Evolutionary conservation across 2,329 filamentous ascomycete genomes (phyloP), one percentile per base, ranked within the genome.

Genomic region (Bipolaris sorokiniana): DNA sequence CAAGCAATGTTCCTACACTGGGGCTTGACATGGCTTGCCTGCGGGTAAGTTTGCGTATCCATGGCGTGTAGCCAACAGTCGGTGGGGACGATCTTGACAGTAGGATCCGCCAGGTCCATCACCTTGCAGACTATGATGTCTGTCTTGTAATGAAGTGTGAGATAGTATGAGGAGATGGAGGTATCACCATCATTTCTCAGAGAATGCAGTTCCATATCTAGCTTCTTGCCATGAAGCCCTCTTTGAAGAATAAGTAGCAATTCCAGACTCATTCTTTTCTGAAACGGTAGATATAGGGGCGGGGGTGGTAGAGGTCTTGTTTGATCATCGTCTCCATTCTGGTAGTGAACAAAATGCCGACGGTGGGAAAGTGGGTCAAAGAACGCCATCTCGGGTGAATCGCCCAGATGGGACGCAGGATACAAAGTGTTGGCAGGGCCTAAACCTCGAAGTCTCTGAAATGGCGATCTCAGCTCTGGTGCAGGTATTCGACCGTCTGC

Each of bases 61-160:
- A 66, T 65, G 38, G 62, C 60, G 34, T 66, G 62, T 31, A 63
- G 58, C 62, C 62, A 66, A 20, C 60, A 18, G 38, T 62, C 31
- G 31, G 58, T 63, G 37, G 63, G 64, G 40, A 55, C 53, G 28
- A 66, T 16, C 13, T 18, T 11, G 22, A 38, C 16, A 49, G 6
- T 5, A 7, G 23, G 16, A 18, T 18, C 13, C 3, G 11, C 1
- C 5, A 28, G 11, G 4, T 15, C 28, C 11, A 5, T 16, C 23
- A 1, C 28, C n/a, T 15, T 13, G 36, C 47, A 49, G 16, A 49
- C 31, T 18, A 9, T 2, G 7, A 49, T 40, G 0, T 40, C 36
- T 31, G 31, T 49, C 34, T 40, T 10, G 20, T 49, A 49, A 6
- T 11, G 28, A 10, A 40, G 23, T 10, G 41, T 23, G 9, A 49